These are phyloP conservation scores for Ulmus americana DNA, from an alignment of 331 rosid genomes.

Conservation along the genomic window DNA sequence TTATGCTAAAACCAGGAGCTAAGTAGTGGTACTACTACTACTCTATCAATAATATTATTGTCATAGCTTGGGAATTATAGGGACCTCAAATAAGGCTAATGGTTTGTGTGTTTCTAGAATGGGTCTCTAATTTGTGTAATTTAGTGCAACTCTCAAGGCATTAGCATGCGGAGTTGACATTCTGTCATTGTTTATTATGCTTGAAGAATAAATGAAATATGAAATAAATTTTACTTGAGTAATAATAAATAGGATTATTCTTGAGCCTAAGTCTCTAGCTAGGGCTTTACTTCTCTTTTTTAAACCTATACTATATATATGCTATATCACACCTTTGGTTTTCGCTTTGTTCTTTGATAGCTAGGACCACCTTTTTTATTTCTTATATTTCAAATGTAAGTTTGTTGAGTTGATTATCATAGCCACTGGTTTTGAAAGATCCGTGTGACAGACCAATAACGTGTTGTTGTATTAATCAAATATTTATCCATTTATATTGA, in stretches of 20 bases:
- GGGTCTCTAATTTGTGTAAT: constrained; percentile 27
- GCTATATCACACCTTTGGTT: constrained; percentile 9
- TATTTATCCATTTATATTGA: not conserved
- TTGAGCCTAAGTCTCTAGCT: constrained; percentile 34
- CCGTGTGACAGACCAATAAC: not conserved
- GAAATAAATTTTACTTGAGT: constrained; percentile 8
- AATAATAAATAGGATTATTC: constrained; percentile 32
- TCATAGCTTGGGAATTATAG: not conserved
- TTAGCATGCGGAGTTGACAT: constrained; percentile 55
- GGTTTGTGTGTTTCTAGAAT: constrained; percentile 14
- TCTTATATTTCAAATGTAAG: not conserved
- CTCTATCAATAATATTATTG: not conserved
- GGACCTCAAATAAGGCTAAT: constrained; percentile 38
- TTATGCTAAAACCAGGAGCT: constrained; percentile 19
- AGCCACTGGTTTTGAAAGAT: constrained; percentile 13
- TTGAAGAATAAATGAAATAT: constrained; percentile 22
- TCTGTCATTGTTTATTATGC: constrained; percentile 33
- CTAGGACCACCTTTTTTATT: constrained; percentile 38
- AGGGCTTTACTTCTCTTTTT: constrained; percentile 43
- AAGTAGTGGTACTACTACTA: not conserved
- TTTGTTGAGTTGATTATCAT: constrained; percentile 13
- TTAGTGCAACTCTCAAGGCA: constrained; percentile 41
- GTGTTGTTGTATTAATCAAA: not conserved
- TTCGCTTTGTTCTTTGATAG: constrained; percentile 19
- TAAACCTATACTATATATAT: constrained; percentile 45